phyloP scores from a whole-genome alignment of 768 basidiomycete species.

The Kwoniella pini region DNA sequence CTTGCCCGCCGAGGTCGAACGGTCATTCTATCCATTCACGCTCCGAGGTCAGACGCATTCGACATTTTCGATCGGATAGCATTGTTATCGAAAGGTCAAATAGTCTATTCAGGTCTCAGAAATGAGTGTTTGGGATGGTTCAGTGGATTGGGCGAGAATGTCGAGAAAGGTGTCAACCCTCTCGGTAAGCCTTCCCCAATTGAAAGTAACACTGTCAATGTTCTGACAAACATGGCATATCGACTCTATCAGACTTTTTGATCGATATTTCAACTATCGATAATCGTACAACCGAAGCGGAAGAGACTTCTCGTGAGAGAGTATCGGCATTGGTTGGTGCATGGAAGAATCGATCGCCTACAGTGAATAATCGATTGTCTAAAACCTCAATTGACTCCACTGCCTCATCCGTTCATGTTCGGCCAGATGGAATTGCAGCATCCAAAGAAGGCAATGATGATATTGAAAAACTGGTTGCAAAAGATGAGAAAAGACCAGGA shows the following conservation, averaged over 20 bases:
- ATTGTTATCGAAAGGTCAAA: constrained; percentile 62
- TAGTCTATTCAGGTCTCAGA: constrained; percentile 57
- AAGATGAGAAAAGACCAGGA: constrained; percentile 36
- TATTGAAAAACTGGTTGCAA: constrained; percentile 2
- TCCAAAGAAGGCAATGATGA: not conserved
- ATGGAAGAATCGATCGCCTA: constrained; percentile 49
- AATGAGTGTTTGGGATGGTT: constrained; percentile 56
- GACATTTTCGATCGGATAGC: constrained; percentile 64
- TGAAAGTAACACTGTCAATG: not conserved
- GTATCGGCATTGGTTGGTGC: constrained; percentile 54
- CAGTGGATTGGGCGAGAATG: constrained; percentile 47
- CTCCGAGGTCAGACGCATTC: constrained; percentile 66
- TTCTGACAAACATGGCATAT: too few relatives aligned
- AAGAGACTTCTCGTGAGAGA: constrained; percentile 53
- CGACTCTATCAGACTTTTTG: constrained; percentile 50
- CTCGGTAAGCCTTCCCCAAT: constrained; percentile 47
- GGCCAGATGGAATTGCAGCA: not conserved
- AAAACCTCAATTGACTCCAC: constrained; percentile 11
- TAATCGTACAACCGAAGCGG: constrained; percentile 55
- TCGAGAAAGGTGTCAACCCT: constrained; percentile 57
- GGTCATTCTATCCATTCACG: constrained; percentile 69
- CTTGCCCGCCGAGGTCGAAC: constrained; percentile 54
- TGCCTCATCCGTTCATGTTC: not conserved
- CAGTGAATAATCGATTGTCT: not conserved
- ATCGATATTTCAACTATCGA: constrained; percentile 59